These are phyloP conservation scores for Rosellinia necatrix DNA, from an alignment of 2,329 filamentous ascomycete species.

Conservation along the genomic window DNA sequence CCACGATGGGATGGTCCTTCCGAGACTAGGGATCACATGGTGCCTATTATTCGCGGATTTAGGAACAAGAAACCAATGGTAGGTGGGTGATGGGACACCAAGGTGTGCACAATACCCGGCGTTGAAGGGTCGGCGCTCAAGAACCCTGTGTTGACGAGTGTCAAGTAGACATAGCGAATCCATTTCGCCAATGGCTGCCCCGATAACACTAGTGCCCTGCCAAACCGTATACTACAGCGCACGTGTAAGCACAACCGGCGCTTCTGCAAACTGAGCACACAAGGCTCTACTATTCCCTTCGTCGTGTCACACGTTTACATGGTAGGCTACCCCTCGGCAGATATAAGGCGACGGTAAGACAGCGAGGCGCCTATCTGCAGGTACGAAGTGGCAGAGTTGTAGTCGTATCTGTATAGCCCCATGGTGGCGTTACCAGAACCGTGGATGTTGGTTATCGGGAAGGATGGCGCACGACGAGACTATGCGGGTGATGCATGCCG, in stretches of 20 bases:
- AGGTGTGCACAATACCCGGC: constrained; percentile 27
- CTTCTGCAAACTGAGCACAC: constrained; percentile 31
- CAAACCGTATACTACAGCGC: constrained; percentile 5
- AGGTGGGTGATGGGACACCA: constrained; percentile 27
- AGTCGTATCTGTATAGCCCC: constrained; percentile 17
- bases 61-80: constrained; percentile 27
- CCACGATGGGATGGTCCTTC: constrained; percentile 24
- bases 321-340: constrained; percentile 15
- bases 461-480: constrained; percentile 28
- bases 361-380: constrained; percentile 36
- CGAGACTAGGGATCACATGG: constrained; percentile 21
- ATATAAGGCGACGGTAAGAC: constrained; percentile 17
- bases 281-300: constrained; percentile 8
- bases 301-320: constrained; percentile 14
- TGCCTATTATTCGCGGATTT: constrained; percentile 8
- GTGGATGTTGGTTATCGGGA: constrained; percentile 28
- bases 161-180: constrained; percentile 9
- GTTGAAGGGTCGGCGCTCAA: constrained; percentile 20
- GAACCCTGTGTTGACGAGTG: constrained; percentile 18
- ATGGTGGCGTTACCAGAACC: constrained; percentile 35
- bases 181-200: constrained; percentile 16
- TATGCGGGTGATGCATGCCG: constrained; percentile 32
- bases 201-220: not conserved
- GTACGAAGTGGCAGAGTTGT: constrained; percentile 27
- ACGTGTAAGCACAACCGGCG: constrained; percentile 20